Evolutionary conservation across 805 yeast genomes (phyloP).

Genomic region (Candida sakaeoensis): DNA sequence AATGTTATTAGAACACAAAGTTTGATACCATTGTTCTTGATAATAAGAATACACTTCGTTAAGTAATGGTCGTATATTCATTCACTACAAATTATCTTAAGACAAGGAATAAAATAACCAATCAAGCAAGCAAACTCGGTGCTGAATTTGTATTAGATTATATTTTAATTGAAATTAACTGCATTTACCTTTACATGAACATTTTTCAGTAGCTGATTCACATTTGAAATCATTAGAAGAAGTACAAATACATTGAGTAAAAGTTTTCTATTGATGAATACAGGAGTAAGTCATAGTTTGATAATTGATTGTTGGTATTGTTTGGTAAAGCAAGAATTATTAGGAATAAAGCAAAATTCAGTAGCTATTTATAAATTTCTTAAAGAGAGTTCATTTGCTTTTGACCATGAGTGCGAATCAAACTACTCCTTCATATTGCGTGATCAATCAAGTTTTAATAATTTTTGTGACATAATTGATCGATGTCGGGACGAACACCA

Average conservation of each 20-base stretch:
- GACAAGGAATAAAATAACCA: too few species aligned
- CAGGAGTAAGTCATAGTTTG: slow-evolving; percentile 2
- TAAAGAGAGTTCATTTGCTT: not conserved
- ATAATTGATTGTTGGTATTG: too few species aligned
- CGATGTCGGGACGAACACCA: not conserved
- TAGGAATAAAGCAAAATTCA: not conserved
- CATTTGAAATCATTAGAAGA: slow-evolving; percentile 2
- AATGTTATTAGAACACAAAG: too few species aligned
- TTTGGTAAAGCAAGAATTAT: too few species aligned
- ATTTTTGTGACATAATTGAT: not conserved
- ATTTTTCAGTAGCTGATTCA: slow-evolving; percentile 4
- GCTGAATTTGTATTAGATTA: too few species aligned
- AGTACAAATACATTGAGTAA: slow-evolving; percentile 4
- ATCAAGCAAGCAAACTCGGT: too few species aligned
- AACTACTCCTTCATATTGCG: not conserved
- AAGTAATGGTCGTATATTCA: too few species aligned
- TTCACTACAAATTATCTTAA: too few species aligned
- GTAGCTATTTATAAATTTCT: not conserved
- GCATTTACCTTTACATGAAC: slow-evolving; percentile 6
- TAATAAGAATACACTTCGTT: too few species aligned
- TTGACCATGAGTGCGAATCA: too few species aligned
- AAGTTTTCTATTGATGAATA: slow-evolving; percentile 1
- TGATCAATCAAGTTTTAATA: not conserved
- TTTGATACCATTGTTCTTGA: too few species aligned
- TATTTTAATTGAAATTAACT: too few species aligned